Percentiles rank a stretch among this genome's conserved stretches.
Conservation (phyloP, 495 filamentous ascomycete genomes). For the Bathelium albidoporum region DNA sequence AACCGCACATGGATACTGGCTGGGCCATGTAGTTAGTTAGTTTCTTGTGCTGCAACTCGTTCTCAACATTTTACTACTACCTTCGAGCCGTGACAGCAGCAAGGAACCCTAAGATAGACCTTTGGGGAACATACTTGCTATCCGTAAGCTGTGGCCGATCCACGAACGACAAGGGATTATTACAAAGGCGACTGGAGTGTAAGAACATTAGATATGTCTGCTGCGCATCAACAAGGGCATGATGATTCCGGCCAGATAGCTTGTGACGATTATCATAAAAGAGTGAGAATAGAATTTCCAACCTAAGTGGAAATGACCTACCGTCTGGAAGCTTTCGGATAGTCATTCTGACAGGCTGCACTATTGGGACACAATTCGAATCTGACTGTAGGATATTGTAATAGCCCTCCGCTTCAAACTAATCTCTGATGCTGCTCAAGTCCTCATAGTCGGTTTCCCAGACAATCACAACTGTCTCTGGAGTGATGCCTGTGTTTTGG, state of each 20-base stretch:
- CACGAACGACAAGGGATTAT: not conserved
- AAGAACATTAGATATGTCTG: not conserved
- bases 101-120: not conserved
- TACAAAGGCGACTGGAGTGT: not conserved
- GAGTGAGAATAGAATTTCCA: not conserved
- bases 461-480: not conserved
- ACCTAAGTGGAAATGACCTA: not conserved
- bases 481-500: no score
- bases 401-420: not conserved
- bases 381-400: not conserved
- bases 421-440: not conserved
- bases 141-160: not conserved
- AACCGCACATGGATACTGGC: no score
- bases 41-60: not conserved
- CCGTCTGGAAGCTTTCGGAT: not conserved
- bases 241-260: not conserved
- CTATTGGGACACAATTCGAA: not conserved
- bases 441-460: not conserved
- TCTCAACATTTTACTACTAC: not conserved
- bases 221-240: not conserved
- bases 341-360: not conserved
- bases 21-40: no score
- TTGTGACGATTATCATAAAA: not conserved
- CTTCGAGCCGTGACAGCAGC: not conserved
- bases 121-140: not conserved